Evolutionary conservation across 192 early-diverging fungal species (phyloP).

Genomic region (Linnemannia schmuckeri): DNA sequence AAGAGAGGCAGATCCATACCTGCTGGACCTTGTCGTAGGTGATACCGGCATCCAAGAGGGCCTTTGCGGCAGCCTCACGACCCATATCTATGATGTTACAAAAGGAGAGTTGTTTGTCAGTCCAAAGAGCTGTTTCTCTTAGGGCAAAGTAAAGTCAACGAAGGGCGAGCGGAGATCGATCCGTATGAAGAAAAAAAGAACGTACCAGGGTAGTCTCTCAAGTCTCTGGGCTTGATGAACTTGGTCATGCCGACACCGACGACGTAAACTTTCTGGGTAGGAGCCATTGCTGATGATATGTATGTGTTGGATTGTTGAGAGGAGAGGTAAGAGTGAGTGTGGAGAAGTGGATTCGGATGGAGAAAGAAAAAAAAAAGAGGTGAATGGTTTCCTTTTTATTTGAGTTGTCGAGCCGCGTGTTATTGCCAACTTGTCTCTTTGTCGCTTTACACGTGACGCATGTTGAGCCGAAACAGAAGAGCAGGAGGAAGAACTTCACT

Average conservation of each 20-base stretch:
- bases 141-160: not conserved
- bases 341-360: constrained; percentile 7
- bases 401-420: not conserved
- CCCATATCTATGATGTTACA: constrained; percentile 60
- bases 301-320: not conserved
- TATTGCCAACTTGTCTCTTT: not conserved
- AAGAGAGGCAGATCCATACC: constrained; percentile 18
- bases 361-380: not conserved
- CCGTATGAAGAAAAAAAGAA: not conserved
- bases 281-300: constrained; percentile 30
- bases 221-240: constrained; percentile 69
- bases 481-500: not conserved
- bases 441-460: constrained; percentile 8
- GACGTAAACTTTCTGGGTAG: constrained; percentile 57
- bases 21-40: constrained; percentile 76
- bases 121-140: not conserved
- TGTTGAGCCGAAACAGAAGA: not conserved
- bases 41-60: constrained; percentile 76
- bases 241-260: constrained; percentile 76
- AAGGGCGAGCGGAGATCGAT: constrained; percentile 1
- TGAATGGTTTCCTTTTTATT: not conserved
- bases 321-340: not conserved
- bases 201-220: constrained; percentile 66
- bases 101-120: not conserved
- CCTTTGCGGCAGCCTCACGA: constrained; percentile 75